phyloP scores from a whole-genome alignment of 139 green algal species.

The Edaphochlamys debaryana region DNA sequence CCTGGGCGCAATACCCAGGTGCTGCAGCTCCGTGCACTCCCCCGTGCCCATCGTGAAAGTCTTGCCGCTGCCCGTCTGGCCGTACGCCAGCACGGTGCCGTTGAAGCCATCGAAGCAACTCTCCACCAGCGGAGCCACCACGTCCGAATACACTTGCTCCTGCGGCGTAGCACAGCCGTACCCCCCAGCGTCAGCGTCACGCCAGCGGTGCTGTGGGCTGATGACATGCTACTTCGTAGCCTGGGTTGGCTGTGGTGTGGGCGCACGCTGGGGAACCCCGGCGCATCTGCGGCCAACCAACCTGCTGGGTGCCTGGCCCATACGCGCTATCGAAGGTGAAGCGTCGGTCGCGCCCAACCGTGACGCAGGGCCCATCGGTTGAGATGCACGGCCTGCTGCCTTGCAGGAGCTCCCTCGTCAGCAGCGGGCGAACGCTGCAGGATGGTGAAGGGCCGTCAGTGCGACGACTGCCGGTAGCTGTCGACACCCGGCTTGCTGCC shows the following conservation, averaged over 20 bases:
- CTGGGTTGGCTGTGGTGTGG: too few relatives aligned
- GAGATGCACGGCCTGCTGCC: conserved; percentile 23
- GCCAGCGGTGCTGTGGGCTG: too few relatives aligned
- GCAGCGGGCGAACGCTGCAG: conserved; percentile 40
- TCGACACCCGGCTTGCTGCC: too few relatives aligned
- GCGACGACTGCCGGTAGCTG: too few relatives aligned
- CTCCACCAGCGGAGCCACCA: conserved; percentile 49
- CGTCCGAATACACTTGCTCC: conserved; percentile 42
- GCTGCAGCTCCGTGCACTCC: not conserved
- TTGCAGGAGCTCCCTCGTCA: conserved; percentile 36
- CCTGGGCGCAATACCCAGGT: conserved; percentile 45
- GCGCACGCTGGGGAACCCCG: too few relatives aligned
- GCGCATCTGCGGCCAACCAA: not conserved
- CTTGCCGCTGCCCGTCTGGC: conserved; percentile 65
- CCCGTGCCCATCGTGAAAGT: conserved; percentile 61
- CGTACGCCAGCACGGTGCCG: conserved; percentile 66
- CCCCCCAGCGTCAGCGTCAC: too few relatives aligned
- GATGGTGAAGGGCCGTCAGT: too few relatives aligned
- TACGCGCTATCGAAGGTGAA: conserved; percentile 58
- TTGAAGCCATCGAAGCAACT: conserved; percentile 57
- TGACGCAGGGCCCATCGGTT: conserved; percentile 25
- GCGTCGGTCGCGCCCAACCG: conserved; percentile 33
- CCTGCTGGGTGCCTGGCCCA: conserved; percentile 31
- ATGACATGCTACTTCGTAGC: too few relatives aligned
- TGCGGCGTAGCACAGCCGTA: conserved; percentile 10